These are phyloP conservation scores for Myriosclerotinia duriaeana DNA, from an alignment of 2,329 filamentous ascomycete genomes.

Conservation along the genomic window DNA sequence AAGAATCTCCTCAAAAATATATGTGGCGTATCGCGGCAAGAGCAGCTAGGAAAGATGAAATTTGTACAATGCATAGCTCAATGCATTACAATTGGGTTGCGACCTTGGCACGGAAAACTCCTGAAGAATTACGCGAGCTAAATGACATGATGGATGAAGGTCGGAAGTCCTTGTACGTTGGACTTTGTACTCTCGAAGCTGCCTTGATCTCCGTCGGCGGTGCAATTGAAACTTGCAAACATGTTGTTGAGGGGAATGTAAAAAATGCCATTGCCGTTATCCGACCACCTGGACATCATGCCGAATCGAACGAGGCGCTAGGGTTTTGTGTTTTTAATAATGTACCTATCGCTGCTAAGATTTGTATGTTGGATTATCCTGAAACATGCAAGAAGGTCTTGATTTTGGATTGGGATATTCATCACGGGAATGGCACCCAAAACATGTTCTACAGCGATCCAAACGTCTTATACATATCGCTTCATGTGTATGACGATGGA, in stretches of 20 bases:
- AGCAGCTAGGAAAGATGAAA: slow-evolving; percentile 74
- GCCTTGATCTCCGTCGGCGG: slow-evolving; percentile 84
- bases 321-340: slow-evolving; percentile 99
- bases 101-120: slow-evolving; percentile 52
- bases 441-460: slow-evolving; percentile 95
- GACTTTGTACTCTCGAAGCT: slow-evolving; percentile 76
- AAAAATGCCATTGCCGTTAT: slow-evolving; percentile 97
- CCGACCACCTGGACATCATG: slow-evolving; percentile 91
- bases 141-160: slow-evolving; percentile 62
- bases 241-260: slow-evolving; percentile 77
- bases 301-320: slow-evolving; percentile 80
- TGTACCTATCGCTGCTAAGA: slow-evolving; percentile 85
- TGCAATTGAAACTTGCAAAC: slow-evolving; percentile 91
- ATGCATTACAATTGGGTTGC: slow-evolving; percentile 79
- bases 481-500: slow-evolving; percentile 85
- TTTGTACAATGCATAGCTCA: slow-evolving; percentile 74
- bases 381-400: slow-evolving; percentile 82
- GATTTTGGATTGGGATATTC: slow-evolving; percentile 88
- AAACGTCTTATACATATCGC: slow-evolving; percentile 91
- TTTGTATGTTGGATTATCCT: slow-evolving; percentile 79
- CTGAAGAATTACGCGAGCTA: slow-evolving; percentile 66
- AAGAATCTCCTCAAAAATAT: slow-evolving; percentile 56
- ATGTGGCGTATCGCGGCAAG: slow-evolving; percentile 79
- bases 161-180: slow-evolving; percentile 79
- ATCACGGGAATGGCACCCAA: slow-evolving; percentile 87